Conservation (phyloP, 495 filamentous ascomycete genomes). For the Penicillium waksmanii region DNA sequence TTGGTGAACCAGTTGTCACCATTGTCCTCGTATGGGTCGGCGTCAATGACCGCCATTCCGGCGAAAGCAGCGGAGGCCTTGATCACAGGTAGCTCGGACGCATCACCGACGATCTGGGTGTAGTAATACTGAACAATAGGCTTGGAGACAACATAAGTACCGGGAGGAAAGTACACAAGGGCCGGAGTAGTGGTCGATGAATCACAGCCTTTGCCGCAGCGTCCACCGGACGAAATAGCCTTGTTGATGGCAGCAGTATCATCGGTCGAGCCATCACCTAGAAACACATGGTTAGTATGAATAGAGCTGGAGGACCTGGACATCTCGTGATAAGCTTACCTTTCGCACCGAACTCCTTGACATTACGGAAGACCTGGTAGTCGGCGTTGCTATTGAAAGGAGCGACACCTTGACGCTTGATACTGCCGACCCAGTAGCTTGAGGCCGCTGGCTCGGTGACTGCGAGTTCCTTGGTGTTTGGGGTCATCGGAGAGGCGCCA, state of each 20-base stretch:
- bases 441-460: constrained; percentile 31
- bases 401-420: constrained; percentile 70
- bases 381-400: constrained; percentile 59
- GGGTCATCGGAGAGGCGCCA: constrained; percentile 44
- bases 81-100: constrained; percentile 68
- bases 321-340: constrained; percentile 39
- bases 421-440: constrained; percentile 74
- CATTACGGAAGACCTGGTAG: constrained; percentile 86
- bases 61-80: constrained; percentile 72
- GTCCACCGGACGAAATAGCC: constrained; percentile 75
- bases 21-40: constrained; percentile 74
- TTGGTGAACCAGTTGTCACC: constrained; percentile 81
- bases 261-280: constrained; percentile 77
- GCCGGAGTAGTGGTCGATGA: constrained; percentile 78
- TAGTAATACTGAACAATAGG: constrained; percentile 77
- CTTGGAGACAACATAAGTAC: constrained; percentile 71
- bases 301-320: neutral
- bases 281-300: constrained; percentile 23
- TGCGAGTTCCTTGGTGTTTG: constrained; percentile 20
- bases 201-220: constrained; percentile 78
- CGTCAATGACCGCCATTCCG: constrained; percentile 89
- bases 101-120: constrained; percentile 81
- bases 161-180: constrained; percentile 79
- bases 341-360: constrained; percentile 79
- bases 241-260: constrained; percentile 89